Base-by-base conservation (phyloP, 345 rosid species). In the Nasturtium officinale region DNA sequence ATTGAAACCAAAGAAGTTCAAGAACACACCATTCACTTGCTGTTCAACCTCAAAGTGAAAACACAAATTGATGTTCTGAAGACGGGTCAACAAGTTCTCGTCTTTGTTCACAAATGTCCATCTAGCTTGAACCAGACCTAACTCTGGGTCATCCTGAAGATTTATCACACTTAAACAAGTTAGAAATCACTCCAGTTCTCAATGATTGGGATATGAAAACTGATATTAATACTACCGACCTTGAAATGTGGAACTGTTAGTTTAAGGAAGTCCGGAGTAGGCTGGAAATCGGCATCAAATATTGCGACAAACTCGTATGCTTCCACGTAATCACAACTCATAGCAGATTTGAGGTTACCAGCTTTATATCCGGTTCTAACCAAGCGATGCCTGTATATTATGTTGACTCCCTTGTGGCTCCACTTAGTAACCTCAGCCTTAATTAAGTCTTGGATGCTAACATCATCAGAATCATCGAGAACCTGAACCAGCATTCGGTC, bases 11-110 rank as follows among this genome's bases (percentile, higher is more conserved):
- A 90, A 90, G 86, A 90, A 90, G 80, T 85, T 88, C n/a, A 90
- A 81, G 72, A 86, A 90, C 30, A 82, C 80, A 1, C 93, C 89
- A 69, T 83, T 90, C 37, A 90, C 96, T 75, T 90, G 96, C 73
- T 90, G 96, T 51, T 88, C 94, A 63, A 90, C 90, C 80, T 90
- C 96, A 55, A 90, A 90, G 76, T 90, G 96, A 67, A 86, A 90
- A 65, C 93, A 88, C 42, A 90, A 72, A 75, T 90, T 90, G 51
- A 90, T 87, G 84, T 90, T 85, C 71, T 88, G 96, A 61, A 90
- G 93, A 66, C 96, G 93, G 26, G 96, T 90, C 81, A 88, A 76
- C 77, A 90, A 83, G 75, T 90, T 90, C 78, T 90, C 93, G 64
- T 90, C 89, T 80, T 86, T 90, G 83, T 88, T 90, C 81, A 90